Conservation (phyloP, 202 grass and related monocot genomes). For the Dendrocalamus latiflorus region DNA sequence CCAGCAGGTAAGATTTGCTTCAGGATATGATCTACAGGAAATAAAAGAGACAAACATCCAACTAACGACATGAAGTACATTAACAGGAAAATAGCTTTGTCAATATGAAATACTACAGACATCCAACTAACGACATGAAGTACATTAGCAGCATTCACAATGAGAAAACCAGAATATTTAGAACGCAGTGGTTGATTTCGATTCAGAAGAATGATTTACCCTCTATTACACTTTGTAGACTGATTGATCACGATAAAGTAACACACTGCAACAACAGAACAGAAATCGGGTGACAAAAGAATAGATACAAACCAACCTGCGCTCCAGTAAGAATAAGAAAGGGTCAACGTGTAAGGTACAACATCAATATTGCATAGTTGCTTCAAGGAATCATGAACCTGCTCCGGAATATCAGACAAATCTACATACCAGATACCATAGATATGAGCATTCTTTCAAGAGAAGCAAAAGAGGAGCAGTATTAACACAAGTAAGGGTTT, state of each 20-base stretch:
- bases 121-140: too few relatives aligned
- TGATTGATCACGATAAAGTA: background rate
- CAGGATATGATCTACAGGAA: conserved; percentile 72
- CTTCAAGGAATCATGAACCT: conserved; percentile 61
- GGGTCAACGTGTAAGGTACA: conserved; percentile 69
- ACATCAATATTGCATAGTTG: conserved; percentile 67
- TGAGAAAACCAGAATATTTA: background rate
- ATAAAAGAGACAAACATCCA: conserved; percentile 4
- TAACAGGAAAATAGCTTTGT: background rate
- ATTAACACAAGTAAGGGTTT: background rate
- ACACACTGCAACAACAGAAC: background rate
- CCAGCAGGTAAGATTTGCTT: conserved; percentile 74
- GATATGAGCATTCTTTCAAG: background rate
- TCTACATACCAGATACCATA: conserved; percentile 45
- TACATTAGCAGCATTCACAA: background rate
- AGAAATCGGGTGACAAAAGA: conserved; percentile 1
- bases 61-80: background rate
- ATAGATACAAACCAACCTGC: conserved; percentile 64
- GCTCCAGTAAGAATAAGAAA: conserved; percentile 88
- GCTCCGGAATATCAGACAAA: conserved; percentile 65
- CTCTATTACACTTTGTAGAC: background rate
- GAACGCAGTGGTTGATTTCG: background rate
- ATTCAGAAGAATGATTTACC: background rate
- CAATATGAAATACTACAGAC: background rate
- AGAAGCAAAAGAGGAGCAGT: conserved; percentile 1